Conservation (phyloP, 495 filamentous ascomycete species). For the Hamigera avellanea region DNA sequence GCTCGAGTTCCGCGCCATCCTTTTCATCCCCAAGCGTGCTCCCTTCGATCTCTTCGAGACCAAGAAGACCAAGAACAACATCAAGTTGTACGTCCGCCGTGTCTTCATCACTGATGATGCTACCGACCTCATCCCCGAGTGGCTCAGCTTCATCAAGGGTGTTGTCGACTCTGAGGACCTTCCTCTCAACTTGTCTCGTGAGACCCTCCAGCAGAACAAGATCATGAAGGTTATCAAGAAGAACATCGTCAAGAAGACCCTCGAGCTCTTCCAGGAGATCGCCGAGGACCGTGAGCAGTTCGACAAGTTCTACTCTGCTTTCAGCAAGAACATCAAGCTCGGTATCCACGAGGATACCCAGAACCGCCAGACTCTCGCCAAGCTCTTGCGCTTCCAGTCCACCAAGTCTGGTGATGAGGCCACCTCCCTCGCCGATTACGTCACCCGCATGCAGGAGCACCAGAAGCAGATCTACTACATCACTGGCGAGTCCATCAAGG, state of each 20-base stretch:
- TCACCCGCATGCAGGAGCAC: conserved; percentile 98
- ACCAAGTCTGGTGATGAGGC: conserved; percentile 95
- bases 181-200: conserved; percentile 96
- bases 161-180: conserved; percentile 99
- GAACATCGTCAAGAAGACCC: conserved; percentile 99
- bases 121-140: conserved; percentile 97
- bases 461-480: conserved; percentile 99
- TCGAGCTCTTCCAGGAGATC: conserved; percentile 98
- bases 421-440: conserved; percentile 91
- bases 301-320: conserved; percentile 99
- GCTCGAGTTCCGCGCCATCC: conserved; percentile 98
- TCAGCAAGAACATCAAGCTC: conserved; percentile 99
- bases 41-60: conserved; percentile 99
- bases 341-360: conserved; percentile 99
- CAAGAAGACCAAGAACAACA: conserved; percentile 99
- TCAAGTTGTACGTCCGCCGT: conserved; percentile 99
- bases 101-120: conserved; percentile 99
- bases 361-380: conserved; percentile 87
- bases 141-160: conserved; percentile 98
- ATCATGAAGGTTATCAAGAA: conserved; percentile 99
- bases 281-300: conserved; percentile 99
- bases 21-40: conserved; percentile 98
- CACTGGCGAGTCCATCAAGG: conserved; percentile 98
- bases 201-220: conserved; percentile 99
- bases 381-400: conserved; percentile 97